Evolutionary conservation across 2,329 filamentous ascomycete genomes (phyloP).

Genomic region (Xylariaceae sp.): DNA sequence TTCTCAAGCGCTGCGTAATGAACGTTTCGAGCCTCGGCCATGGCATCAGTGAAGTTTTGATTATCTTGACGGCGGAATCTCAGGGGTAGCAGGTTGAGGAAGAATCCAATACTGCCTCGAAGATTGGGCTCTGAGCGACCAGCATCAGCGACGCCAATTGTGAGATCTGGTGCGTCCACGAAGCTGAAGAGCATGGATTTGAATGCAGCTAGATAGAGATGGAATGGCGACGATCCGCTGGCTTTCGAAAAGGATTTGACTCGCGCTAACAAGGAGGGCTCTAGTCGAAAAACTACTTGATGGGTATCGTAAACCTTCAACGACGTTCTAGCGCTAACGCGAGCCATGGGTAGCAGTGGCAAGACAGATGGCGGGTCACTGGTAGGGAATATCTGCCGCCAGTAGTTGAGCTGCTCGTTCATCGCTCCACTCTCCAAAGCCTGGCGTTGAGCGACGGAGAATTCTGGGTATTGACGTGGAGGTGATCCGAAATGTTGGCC

Average conservation of each 20-base stretch:
- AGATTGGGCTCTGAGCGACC: slow-evolving; percentile 39
- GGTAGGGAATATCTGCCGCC: slow-evolving; percentile 37
- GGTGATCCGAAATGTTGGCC: slow-evolving; percentile 30
- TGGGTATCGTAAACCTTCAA: slow-evolving; percentile 31
- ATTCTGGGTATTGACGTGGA: slow-evolving; percentile 45
- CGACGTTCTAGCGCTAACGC: slow-evolving; percentile 23
- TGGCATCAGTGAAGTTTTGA: slow-evolving; percentile 9
- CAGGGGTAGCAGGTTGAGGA: slow-evolving; percentile 48
- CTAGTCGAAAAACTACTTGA: slow-evolving; percentile 26
- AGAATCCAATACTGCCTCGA: slow-evolving; percentile 43
- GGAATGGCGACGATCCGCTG: slow-evolving; percentile 43
- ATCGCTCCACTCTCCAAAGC: slow-evolving; percentile 38
- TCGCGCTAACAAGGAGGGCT: slow-evolving; percentile 22
- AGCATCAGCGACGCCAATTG: slow-evolving; percentile 52
- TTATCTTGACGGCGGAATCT: slow-evolving; percentile 18
- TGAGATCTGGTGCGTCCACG: slow-evolving; percentile 45
- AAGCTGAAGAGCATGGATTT: slow-evolving; percentile 45
- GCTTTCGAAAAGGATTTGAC: slow-evolving; percentile 35
- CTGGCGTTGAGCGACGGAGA: slow-evolving; percentile 40
- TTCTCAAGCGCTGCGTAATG: slow-evolving; percentile 42
- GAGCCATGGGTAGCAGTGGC: slow-evolving; percentile 43
- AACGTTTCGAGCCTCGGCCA: slow-evolving; percentile 1
- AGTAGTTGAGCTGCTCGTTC: slow-evolving; percentile 43
- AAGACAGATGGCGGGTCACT: slow-evolving; percentile 32
- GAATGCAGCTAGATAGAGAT: slow-evolving; percentile 52